phyloP scores from a whole-genome alignment of 768 basidiomycete genomes.

The Amanita brunnescens region DNA sequence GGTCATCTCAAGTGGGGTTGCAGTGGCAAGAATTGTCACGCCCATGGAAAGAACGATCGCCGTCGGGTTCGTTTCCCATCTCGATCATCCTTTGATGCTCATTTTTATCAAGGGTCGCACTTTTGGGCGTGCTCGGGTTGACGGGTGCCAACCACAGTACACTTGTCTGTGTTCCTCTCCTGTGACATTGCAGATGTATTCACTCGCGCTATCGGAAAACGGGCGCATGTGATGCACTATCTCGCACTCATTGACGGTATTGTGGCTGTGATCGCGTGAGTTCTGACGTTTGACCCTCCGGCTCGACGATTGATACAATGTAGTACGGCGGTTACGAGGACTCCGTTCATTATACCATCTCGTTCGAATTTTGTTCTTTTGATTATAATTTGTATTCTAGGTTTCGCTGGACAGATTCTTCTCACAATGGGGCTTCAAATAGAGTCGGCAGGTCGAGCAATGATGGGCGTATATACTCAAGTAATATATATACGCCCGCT shows the following conservation, averaged over 20 bases:
- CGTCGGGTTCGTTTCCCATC: constrained; percentile 35
- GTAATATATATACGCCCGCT: constrained; percentile 3
- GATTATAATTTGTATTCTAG: constrained; percentile 42
- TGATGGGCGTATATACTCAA: constrained; percentile 46
- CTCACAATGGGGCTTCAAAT: constrained; percentile 41
- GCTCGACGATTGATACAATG: neutral
- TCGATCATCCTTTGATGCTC: neutral
- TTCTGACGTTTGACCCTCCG: neutral
- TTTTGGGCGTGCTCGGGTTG: constrained; percentile 57
- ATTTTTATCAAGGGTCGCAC: constrained; percentile 36
- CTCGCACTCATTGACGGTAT: constrained; percentile 52
- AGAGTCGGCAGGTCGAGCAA: constrained; percentile 52
- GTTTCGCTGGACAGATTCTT: constrained; percentile 41
- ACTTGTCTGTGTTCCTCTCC: neutral
- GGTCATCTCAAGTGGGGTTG: constrained; percentile 4
- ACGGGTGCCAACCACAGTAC: constrained; percentile 31
- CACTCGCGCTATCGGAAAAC: constrained; percentile 60
- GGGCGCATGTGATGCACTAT: constrained; percentile 61
- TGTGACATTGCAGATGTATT: constrained; percentile 22
- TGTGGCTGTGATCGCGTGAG: constrained; percentile 27
- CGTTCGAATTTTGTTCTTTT: constrained; percentile 31
- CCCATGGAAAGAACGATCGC: constrained; percentile 43
- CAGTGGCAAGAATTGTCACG: constrained; percentile 16
- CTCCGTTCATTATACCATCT: constrained; percentile 38
- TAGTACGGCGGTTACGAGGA: constrained; percentile 36